These are phyloP conservation scores for Pseudozyma flocculosa DNA, from an alignment of 1,284 basidiomycete species.

Conservation along the genomic window DNA sequence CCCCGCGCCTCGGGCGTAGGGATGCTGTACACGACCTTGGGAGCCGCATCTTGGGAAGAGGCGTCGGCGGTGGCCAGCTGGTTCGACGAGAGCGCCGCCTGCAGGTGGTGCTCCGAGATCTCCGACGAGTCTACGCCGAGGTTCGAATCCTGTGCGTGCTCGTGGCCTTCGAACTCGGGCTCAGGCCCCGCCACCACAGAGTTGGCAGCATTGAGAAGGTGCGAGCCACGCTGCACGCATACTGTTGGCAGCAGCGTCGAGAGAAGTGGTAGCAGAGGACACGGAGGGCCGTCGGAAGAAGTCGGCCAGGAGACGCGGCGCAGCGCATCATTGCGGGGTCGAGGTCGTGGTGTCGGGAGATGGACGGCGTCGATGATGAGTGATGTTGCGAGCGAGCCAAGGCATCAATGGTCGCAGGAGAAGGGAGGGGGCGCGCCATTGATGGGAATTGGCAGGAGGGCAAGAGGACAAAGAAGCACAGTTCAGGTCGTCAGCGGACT, in stretches of 20 bases:
- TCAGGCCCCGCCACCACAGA: conserved; percentile 45
- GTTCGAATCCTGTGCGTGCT: conserved; percentile 47
- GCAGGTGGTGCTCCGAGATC: conserved; percentile 55
- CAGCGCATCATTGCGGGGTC: too few relatives aligned
- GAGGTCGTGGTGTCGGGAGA: too few relatives aligned
- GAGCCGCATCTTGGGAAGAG: conserved; percentile 4
- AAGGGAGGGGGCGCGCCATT: too few relatives aligned
- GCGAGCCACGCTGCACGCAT: conserved; percentile 45
- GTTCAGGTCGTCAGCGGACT: too few relatives aligned
- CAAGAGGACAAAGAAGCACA: too few relatives aligned
- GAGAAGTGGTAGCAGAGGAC: neutral
- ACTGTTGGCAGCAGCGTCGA: conserved; percentile 14
- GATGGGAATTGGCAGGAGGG: too few relatives aligned
- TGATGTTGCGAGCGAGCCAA: too few relatives aligned
- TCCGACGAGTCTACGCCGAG: conserved; percentile 53
- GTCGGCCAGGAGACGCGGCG: too few relatives aligned
- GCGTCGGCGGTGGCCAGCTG: conserved; percentile 45
- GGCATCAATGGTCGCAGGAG: too few relatives aligned
- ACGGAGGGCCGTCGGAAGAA: neutral
- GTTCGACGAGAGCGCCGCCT: conserved; percentile 55
- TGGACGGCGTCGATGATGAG: too few relatives aligned
- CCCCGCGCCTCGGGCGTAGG: conserved; percentile 54
- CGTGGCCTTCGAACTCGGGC: conserved; percentile 49
- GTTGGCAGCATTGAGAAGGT: conserved; percentile 43
- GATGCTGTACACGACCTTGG: conserved; percentile 52